Base-by-base conservation (phyloP, 352 stramenopile genomes). In the Thraustochytrium striatum region DNA sequence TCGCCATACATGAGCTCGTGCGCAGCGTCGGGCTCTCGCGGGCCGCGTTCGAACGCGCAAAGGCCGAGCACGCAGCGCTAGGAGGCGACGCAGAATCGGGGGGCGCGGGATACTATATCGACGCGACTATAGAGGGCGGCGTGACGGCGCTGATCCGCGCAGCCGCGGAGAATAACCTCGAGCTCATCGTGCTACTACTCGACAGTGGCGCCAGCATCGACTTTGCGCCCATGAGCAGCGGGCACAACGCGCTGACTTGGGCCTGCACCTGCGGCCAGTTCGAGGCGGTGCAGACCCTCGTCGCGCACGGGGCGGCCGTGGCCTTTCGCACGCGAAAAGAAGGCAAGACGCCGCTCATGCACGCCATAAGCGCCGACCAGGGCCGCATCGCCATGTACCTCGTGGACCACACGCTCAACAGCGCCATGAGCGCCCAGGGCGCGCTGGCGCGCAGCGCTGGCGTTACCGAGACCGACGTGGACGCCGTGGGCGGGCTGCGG, bases 231-330 rank as follows among this genome's bases (percentile, higher is more conserved):
- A 39, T 75, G 50, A 43, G 52, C 19, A 35, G 69, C 30, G 78
- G 70, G 2, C 78, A 83, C 70, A 82, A 50, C 7, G 50, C 78
- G 0, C 78, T 83, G 3, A 75, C 39, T 25, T 83, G 78, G 78
- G 68, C 78, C 28, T 61, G 52, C 38, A 52, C 78, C n/a, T 83
- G 68, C 44, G 78, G 78, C 25, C 78, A 83, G 69, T 72, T 82
- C 52, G 52, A 82, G 11, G 78, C 78, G n/a, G 78, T 83, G 3
- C 41, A 68, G n/a, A 72, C 47, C 11, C 69, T 83, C n/a, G 28
- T 83, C 19, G 43, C 30, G 16, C 69, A 72, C 9, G 78, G 78
- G 19, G 78, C 78, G 8, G 39, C 73, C 33, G 28, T 80, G 0
- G 55, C 52, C 11, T 72, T 50, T 57, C 7, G 50, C 5, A 65